Base-by-base conservation (phyloP, 2,329 filamentous ascomycete genomes). In the Trichoderma sp. region DNA sequence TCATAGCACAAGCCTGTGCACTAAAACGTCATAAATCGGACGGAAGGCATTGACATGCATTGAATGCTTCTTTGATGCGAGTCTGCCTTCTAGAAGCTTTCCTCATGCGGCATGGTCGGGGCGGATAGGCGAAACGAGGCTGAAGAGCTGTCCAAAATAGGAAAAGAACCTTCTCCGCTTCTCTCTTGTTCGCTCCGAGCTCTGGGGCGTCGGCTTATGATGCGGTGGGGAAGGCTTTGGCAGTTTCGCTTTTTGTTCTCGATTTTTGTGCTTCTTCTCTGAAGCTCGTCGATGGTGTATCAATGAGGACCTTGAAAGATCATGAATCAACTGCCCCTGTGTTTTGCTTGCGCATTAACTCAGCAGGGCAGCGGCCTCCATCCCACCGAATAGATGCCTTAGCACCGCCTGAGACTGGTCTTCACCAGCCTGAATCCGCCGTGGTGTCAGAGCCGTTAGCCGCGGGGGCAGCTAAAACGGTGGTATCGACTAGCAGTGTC, bases 81-180 rank as follows among this genome's bases (percentile, higher is more conserved):
- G 14, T 30, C 24, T 12, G 17, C 3, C 28, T 63, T 63, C 60
- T 56, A 48, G 60, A 63, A 63, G 43, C 41, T 7, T 63, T 47
- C 60, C 28, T 3, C 3, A 39, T 47, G 15, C n/a, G 51, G 51
- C 7, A 63, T 39, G 30, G 51, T 63, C 51, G 10, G 10, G 6
- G 34, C 24, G 21, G 9, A 14, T 41, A 26, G 47, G 50, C 57
- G 39, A 56, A 45, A 66, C 52, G 64, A 66, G 64, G 64, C 64
- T 66, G 64, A 66, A 60, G 56, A 60, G 41, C 43, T 43, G 26
- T 58, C 47, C 54, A 28, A 41, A 64, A 59, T n/a, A 64, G 47
- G 54, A 45, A 64, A 58, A 4, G n/a, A 60, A 17, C 63, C 51
- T 39, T 66, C 57, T 44, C 41, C 59, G 47, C 5, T 54, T 45